phyloP scores from a whole-genome alignment of 768 basidiomycete species.

The Russula vinacea region DNA sequence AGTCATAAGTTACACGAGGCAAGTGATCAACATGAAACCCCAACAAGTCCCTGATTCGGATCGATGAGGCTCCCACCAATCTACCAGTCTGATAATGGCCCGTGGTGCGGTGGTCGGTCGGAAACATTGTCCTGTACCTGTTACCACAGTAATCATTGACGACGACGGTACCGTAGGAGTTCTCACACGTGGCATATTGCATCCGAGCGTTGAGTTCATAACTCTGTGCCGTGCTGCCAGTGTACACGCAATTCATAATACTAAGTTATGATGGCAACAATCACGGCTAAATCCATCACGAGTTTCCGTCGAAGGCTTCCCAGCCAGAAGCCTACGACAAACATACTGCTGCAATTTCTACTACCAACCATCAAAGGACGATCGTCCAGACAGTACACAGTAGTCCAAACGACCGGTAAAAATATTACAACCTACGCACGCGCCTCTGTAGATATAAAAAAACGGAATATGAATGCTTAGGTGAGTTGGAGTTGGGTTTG shows the following conservation, averaged over 20 bases:
- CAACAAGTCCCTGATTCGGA: too few species aligned
- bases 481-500: background rate
- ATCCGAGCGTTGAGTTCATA: too few species aligned
- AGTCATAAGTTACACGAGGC: too few species aligned
- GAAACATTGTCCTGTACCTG: too few species aligned
- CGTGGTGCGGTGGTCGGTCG: too few species aligned
- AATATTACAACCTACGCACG: background rate
- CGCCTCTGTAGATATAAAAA: background rate
- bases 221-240: too few species aligned
- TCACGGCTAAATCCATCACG: background rate
- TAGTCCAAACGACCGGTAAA: background rate
- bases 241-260: too few species aligned
- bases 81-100: too few species aligned
- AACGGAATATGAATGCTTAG: background rate
- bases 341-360: background rate
- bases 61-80: too few species aligned
- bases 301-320: background rate
- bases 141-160: too few species aligned
- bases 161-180: too few species aligned
- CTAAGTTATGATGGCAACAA: background rate
- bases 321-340: background rate
- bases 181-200: too few species aligned
- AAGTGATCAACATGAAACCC: background rate
- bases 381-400: background rate
- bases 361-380: slow-evolving; percentile 14